phyloP scores from a whole-genome alignment of 192 early-diverging fungal genomes.

The Dispira simplex region DNA sequence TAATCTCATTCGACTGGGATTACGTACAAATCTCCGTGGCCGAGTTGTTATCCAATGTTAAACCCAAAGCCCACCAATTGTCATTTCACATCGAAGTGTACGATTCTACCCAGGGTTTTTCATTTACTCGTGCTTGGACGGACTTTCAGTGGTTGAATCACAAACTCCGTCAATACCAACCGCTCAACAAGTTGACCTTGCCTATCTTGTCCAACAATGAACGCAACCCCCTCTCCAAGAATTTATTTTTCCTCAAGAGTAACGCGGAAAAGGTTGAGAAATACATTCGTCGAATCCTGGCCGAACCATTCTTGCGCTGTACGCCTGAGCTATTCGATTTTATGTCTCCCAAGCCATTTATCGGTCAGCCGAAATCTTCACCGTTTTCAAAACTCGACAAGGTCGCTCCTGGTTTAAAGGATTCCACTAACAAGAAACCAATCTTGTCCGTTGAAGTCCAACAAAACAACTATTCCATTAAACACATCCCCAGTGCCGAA shows the following conservation, averaged over 20 bases:
- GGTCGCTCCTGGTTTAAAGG: neutral
- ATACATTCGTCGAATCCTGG: slow-evolving; percentile 1
- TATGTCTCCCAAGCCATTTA: neutral
- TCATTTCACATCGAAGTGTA: slow-evolving; percentile 10
- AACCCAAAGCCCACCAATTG: neutral
- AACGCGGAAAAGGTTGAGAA: slow-evolving; percentile 12
- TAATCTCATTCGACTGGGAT: slow-evolving; percentile 8
- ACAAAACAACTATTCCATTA: neutral
- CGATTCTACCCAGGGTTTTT: slow-evolving; percentile 7
- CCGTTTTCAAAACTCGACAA: neutral
- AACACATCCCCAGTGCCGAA: neutral
- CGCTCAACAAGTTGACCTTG: slow-evolving; percentile 9
- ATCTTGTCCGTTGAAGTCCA: too few relatives aligned
- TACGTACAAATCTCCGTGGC: slow-evolving; percentile 7
- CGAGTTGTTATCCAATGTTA: neutral
- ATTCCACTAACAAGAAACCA: neutral
- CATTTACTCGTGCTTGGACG: slow-evolving; percentile 3
- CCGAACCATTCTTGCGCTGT: slow-evolving; percentile 10
- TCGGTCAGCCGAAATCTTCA: neutral
- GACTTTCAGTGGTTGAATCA: slow-evolving; percentile 10
- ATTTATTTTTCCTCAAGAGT: slow-evolving; percentile 11
- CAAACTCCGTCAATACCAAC: slow-evolving; percentile 11
- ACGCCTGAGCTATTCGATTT: slow-evolving; percentile 11
- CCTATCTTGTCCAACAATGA: slow-evolving; percentile 4
- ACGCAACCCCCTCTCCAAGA: slow-evolving; percentile 5